Conservation (phyloP, 1,284 basidiomycete genomes). For the Ustilago crameri region DNA sequence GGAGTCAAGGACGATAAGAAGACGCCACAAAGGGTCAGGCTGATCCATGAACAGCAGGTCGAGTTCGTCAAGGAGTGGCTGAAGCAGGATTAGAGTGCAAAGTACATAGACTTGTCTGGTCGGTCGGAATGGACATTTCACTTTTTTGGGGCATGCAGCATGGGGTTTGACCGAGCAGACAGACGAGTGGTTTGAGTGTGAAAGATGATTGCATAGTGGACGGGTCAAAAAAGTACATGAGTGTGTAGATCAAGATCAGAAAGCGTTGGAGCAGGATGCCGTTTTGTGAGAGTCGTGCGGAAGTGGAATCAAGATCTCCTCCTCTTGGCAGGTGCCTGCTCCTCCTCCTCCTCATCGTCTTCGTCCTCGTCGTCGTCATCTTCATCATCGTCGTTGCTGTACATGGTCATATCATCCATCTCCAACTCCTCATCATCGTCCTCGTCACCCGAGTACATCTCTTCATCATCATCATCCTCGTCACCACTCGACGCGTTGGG, state of each 20-base stretch:
- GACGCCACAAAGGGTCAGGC: conserved; percentile 82
- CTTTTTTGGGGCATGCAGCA: background rate
- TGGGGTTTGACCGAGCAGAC: too few species aligned
- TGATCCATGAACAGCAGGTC: conserved; percentile 84
- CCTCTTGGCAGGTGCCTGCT: conserved; percentile 34
- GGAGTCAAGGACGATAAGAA: conserved; percentile 61
- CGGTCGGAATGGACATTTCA: background rate
- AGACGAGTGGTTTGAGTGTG: too few species aligned
- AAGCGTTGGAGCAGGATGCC: background rate
- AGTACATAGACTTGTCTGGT: background rate
- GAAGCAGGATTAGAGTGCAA: conserved; percentile 70
- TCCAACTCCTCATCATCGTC: conserved; percentile 45
- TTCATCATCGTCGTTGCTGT: conserved; percentile 28
- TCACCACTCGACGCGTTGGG: conserved; percentile 50
- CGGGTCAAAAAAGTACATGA: background rate
- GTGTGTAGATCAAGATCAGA: background rate
- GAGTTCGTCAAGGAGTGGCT: conserved; percentile 85
- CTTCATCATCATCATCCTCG: conserved; percentile 47
- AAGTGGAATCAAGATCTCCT: conserved; percentile 15
- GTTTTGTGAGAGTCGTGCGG: background rate
- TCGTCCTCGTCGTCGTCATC: conserved; percentile 36
- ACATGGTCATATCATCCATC: conserved; percentile 52
- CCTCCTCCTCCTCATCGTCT: conserved; percentile 35
- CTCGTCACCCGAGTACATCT: conserved; percentile 13
- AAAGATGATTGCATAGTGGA: conserved; percentile 1